A percentile compares a stretch with the other conserved stretches of the same genome.
These are phyloP conservation scores for Arabidopsis suecica DNA, from an alignment of 345 rosid genomes.

Conservation along the genomic window DNA sequence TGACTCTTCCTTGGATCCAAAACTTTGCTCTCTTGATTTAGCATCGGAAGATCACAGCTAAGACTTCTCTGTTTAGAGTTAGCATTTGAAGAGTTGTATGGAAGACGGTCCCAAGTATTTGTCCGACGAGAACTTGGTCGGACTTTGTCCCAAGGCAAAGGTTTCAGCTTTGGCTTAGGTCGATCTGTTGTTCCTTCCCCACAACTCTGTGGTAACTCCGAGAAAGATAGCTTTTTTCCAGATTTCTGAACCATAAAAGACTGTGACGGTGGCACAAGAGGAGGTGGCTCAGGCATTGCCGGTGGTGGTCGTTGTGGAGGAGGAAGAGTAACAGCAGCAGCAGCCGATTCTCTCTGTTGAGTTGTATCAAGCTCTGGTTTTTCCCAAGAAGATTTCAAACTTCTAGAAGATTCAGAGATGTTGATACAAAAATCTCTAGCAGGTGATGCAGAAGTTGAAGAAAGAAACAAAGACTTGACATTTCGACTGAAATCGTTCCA, in stretches of 20 bases:
- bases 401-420: conserved; percentile 47
- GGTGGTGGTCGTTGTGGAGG: conserved; percentile 50
- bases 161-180: conserved; percentile 78
- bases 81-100: conserved; percentile 68
- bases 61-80: conserved; percentile 46
- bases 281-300: conserved; percentile 58
- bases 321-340: conserved; percentile 38
- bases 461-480: conserved; percentile 48
- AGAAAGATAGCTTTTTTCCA: conserved; percentile 44
- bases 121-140: conserved; percentile 83
- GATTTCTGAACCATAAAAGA: conserved; percentile 63
- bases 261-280: conserved; percentile 66
- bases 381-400: conserved; percentile 37
- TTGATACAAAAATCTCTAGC: conserved; percentile 40
- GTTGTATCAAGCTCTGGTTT: conserved; percentile 37
- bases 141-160: conserved; percentile 97
- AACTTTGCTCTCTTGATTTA: conserved; percentile 67
- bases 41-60: conserved; percentile 48
- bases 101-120: conserved; percentile 93
- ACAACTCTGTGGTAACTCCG: conserved; percentile 50
- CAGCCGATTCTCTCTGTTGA: conserved; percentile 37
- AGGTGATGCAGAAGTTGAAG: conserved; percentile 49
- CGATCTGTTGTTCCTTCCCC: conserved; percentile 57
- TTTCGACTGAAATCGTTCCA: conserved; percentile 45
- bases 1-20: conserved; percentile 85